Base-by-base conservation (phyloP, 805 yeast genomes). In the Lachancea nothofagi region DNA sequence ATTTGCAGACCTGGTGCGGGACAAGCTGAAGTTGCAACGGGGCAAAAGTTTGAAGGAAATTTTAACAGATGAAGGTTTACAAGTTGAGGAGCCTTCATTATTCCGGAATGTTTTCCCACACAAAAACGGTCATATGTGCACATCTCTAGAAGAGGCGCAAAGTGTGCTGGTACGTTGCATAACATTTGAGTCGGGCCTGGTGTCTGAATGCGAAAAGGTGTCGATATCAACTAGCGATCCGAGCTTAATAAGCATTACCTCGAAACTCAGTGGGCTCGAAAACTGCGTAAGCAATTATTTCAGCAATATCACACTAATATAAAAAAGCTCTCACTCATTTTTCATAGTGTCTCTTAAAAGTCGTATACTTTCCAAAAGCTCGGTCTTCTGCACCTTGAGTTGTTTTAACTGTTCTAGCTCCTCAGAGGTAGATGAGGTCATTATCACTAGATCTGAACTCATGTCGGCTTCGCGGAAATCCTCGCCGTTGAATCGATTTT, bases 201-300 rank as follows among this genome's bases (percentile, higher is more conserved):
- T 80, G 19, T 75, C 77, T 52, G 77, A 80, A 19, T 62, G 65
- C 44, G 80, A 74, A 43, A 77, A 75, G 41, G 62, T 78, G 17
- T 77, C 76, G 43, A 77, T 79, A 3, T 70, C 77, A 20, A 72
- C 81, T 3, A 78, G 83, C 18, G 90, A 83, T 50, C 89, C 89
- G 2, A 69, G 75, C 7, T 56, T 83, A 38, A 65, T 81, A 27
- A 74, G 82, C 36, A 71, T 80, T 1, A 71, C 76, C 46, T 72
- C 83, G 4, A 82, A 82, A 51, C 63, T 83, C 44, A 81, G 72
- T 40, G 74, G 80, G 32, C 59, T 82, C 29, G 85, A 81, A 27
- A 47, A 39, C 25, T 46, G 50, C 19, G 48, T 54, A 23, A 46
- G 53, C 36, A 53, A 49, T 32, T 46, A 46, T 17, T 53, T 45